Conservation (phyloP, 2,329 filamentous ascomycete genomes). For the Aspergillus tanneri region DNA sequence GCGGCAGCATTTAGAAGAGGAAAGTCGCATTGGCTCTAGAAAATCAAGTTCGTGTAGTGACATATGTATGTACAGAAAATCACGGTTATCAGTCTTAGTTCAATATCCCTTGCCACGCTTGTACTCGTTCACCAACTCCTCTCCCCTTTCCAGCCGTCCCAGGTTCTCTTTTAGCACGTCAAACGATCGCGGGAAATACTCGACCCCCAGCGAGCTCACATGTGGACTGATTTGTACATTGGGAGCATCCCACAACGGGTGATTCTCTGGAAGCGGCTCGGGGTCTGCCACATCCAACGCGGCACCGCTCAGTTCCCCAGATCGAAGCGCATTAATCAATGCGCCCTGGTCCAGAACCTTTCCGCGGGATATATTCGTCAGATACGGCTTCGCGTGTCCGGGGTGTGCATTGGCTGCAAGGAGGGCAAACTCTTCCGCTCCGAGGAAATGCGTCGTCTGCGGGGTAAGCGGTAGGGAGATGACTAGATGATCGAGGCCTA, state of each 20-base stretch:
- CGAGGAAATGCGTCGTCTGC: slow-evolving; percentile 56
- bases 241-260: slow-evolving; percentile 67
- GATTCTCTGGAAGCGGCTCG: slow-evolving; percentile 68
- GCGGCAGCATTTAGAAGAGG: no score
- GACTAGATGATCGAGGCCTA: slow-evolving; percentile 58
- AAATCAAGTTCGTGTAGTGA: no score
- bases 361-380: slow-evolving; percentile 72
- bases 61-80: background rate
- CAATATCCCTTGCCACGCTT: slow-evolving; percentile 62
- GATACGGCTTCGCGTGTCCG: slow-evolving; percentile 52
- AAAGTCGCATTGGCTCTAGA: no score
- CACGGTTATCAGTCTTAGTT: background rate
- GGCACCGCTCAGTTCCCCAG: slow-evolving; percentile 60
- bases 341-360: slow-evolving; percentile 61
- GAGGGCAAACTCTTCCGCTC: slow-evolving; percentile 53
- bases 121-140: slow-evolving; percentile 61
- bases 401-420: slow-evolving; percentile 42
- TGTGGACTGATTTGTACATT: slow-evolving; percentile 71
- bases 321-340: slow-evolving; percentile 61
- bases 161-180: slow-evolving; percentile 61
- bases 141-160: slow-evolving; percentile 51
- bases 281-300: slow-evolving; percentile 78
- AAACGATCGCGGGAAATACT: slow-evolving; percentile 58
- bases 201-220: slow-evolving; percentile 55
- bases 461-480: slow-evolving; percentile 58